These are phyloP conservation scores for Pseudogymnoascus sp. DNA, from an alignment of 2,329 filamentous ascomycete species.

Conservation along the genomic window DNA sequence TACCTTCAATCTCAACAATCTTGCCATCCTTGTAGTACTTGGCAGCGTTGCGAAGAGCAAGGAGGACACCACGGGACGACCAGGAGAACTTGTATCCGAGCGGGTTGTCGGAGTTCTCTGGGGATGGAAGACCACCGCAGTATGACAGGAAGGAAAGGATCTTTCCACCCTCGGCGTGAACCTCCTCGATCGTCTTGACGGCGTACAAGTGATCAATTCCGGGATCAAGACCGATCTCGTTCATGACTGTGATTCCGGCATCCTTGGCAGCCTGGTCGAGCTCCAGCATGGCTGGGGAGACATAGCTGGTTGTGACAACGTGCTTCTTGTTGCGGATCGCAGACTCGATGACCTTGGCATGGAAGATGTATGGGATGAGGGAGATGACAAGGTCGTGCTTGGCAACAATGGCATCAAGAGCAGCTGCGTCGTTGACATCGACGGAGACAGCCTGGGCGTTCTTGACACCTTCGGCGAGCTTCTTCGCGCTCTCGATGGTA, in stretches of 20 bases:
- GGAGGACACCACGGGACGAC: constrained; percentile 73
- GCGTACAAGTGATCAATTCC: constrained; percentile 70
- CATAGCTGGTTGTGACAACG: constrained; percentile 91
- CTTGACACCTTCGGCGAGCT: constrained; percentile 64
- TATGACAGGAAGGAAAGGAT: constrained; percentile 74
- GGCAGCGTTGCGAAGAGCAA: constrained; percentile 80
- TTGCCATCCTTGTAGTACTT: constrained; percentile 76
- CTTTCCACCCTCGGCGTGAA: constrained; percentile 83
- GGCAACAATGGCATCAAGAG: constrained; percentile 72
- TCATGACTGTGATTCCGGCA: constrained; percentile 94
- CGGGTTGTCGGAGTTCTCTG: constrained; percentile 76
- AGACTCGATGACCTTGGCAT: constrained; percentile 83
- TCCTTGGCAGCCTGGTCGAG: constrained; percentile 76
- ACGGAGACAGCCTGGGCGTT: constrained; percentile 71
- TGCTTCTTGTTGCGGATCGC: constrained; percentile 92
- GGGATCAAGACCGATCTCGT: constrained; percentile 80
- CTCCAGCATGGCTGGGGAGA: constrained; percentile 87
- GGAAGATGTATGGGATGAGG: constrained; percentile 88
- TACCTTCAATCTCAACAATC: constrained; percentile 55
- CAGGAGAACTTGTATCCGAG: constrained; percentile 84
- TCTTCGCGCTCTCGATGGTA: constrained; percentile 69
- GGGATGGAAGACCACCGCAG: constrained; percentile 71
- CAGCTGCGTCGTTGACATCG: constrained; percentile 69
- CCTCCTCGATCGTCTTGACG: constrained; percentile 78
- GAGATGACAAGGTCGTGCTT: constrained; percentile 74